A percentile compares a stretch with the other conserved stretches of the same genome.
phyloP scores from a whole-genome alignment of 345 rosid species.

The Ceriops decandra region DNA sequence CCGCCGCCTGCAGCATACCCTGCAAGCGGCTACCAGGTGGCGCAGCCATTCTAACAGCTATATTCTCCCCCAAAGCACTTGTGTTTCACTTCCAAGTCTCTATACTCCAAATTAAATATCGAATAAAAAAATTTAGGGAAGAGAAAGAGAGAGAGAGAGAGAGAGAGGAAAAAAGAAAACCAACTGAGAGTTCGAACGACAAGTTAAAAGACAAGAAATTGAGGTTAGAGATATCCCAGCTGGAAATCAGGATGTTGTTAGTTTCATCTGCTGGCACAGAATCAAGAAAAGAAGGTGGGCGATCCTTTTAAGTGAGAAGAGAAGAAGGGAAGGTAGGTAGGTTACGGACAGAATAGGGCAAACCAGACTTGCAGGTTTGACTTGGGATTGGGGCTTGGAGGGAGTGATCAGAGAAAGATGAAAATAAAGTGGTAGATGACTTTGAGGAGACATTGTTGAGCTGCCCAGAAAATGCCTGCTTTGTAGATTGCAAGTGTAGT shows the following conservation, averaged over 20 bases:
- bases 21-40: slow-evolving; percentile 58
- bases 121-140: not conserved
- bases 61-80: not conserved
- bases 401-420: not conserved
- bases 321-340: slow-evolving; percentile 15
- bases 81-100: not conserved
- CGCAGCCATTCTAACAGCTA: slow-evolving; percentile 35
- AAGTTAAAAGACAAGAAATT: slow-evolving; percentile 9
- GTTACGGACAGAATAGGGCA: slow-evolving; percentile 1
- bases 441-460: slow-evolving; percentile 35
- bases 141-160: no score
- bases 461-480: slow-evolving; percentile 22
- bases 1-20: slow-evolving; percentile 67
- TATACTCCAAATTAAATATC: not conserved
- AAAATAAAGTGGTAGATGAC: slow-evolving; percentile 36
- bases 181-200: not conserved
- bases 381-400: no score
- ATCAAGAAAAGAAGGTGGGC: slow-evolving; percentile 14
- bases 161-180: not conserved
- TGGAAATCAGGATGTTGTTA: slow-evolving; percentile 21
- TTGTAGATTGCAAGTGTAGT: not conserved
- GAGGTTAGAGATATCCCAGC: slow-evolving; percentile 15
- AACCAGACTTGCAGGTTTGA: slow-evolving; percentile 30
- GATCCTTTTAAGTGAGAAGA: not conserved
- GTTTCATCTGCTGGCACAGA: not conserved